These are phyloP conservation scores for Fusarium odoratissimum DNA, from an alignment of 2,329 filamentous ascomycete genomes.

Conservation along the genomic window DNA sequence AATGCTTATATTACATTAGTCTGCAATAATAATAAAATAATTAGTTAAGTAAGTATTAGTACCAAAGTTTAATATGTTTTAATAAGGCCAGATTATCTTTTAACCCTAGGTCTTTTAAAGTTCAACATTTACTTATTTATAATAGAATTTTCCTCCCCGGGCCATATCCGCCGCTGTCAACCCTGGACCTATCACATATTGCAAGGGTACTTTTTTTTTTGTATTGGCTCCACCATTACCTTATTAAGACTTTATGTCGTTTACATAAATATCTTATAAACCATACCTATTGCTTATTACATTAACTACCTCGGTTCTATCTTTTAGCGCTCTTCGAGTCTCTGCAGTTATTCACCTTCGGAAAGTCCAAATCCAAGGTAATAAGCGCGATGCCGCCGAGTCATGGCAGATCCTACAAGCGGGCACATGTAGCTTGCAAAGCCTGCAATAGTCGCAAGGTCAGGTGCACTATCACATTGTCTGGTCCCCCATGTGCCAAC, in stretches of 20 bases:
- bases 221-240: no score
- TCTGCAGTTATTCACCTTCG: background rate
- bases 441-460: background rate
- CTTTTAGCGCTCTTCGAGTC: fast-evolving
- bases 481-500: background rate
- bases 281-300: background rate
- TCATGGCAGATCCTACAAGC: background rate
- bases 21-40: no score
- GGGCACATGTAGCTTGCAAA: background rate
- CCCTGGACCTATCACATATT: no score
- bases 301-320: background rate
- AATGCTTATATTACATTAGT: no score
- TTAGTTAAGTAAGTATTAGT: no score
- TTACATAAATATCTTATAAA: background rate
- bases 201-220: no score
- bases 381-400: background rate
- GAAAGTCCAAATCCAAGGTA: background rate
- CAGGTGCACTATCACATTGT: background rate
- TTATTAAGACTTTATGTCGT: fast-evolving
- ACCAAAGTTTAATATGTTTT: no score
- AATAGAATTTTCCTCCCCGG: no score
- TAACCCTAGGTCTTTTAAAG: no score
- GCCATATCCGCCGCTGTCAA: no score
- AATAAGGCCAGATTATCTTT: no score
- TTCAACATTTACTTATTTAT: no score